A percentile compares a stretch with the other conserved stretches of the same genome.
These are phyloP conservation scores for Chrysochromulina parva DNA, from an alignment of 78 protist genomes.

Conservation along the genomic window DNA sequence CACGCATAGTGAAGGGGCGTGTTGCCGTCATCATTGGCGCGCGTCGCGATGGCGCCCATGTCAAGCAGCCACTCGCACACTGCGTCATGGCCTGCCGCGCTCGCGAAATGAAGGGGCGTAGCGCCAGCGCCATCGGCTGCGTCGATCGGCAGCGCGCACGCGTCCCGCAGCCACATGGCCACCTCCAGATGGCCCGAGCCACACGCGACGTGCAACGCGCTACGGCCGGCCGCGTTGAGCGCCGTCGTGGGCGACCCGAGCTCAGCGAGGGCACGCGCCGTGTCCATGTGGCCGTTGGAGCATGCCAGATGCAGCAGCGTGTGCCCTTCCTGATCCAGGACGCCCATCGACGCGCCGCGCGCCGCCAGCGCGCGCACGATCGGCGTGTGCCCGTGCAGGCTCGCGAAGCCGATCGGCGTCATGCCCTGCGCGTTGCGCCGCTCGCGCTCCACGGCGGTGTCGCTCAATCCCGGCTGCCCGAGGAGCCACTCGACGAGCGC, in stretches of 20 bases:
- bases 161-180: neutral
- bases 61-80: neutral
- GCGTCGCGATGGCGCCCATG: neutral
- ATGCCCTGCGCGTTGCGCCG: neutral
- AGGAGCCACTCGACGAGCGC: neutral
- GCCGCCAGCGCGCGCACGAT: neutral
- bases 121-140: neutral
- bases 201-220: neutral
- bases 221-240: neutral
- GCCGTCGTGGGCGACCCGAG: no score
- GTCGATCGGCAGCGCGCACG: neutral
- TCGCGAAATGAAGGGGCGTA: neutral
- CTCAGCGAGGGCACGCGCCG: neutral
- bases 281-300: neutral
- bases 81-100: neutral
- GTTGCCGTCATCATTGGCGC: neutral
- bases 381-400: neutral
- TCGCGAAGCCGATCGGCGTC: neutral
- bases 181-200: neutral
- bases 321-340: neutral
- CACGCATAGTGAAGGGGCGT: neutral
- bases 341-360: neutral
- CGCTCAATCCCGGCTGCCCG: neutral
- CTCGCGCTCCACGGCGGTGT: neutral
- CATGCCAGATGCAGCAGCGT: neutral